Percentiles rank a stretch among this genome's conserved stretches.
phyloP scores from a whole-genome alignment of 1,284 basidiomycete species.

The Pseudozyma sp. region DNA sequence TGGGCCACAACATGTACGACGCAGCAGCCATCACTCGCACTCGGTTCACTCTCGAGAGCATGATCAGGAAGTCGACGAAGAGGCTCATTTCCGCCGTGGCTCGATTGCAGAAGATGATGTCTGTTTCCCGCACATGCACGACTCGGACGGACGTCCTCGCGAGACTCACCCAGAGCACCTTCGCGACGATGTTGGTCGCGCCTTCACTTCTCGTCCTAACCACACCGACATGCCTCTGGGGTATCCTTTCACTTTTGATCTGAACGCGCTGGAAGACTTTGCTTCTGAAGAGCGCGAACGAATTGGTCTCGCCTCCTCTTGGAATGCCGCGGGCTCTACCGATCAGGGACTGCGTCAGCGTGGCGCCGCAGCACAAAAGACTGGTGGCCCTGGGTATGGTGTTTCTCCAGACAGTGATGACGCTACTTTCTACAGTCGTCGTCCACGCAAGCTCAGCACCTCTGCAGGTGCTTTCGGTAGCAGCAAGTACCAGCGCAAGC shows the following conservation, averaged over 20 bases:
- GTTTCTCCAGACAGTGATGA: conserved; percentile 63
- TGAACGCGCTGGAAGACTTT: conserved; percentile 61
- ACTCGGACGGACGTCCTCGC: conserved; percentile 20
- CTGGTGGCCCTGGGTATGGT: conserved; percentile 45
- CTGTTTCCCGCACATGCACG: conserved; percentile 62
- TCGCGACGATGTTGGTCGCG: conserved; percentile 22
- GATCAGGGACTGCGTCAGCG: conserved; percentile 41
- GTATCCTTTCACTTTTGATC: conserved; percentile 66
- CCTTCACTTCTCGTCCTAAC: conserved; percentile 19
- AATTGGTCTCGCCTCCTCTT: conserved; percentile 35
- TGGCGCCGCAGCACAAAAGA: conserved; percentile 22
- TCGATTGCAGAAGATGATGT: conserved; percentile 64
- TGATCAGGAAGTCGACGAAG: conserved; percentile 4
- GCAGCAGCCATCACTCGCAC: conserved; percentile 30
- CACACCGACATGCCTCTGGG: conserved; percentile 50
- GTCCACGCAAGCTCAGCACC: conserved; percentile 56
- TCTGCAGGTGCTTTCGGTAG: conserved; percentile 51
- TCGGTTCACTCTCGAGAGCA: conserved; percentile 10
- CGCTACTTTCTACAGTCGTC: conserved; percentile 65
- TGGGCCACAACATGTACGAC: conserved; percentile 19
- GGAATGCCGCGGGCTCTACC: conserved; percentile 28
- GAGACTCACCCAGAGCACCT: conserved; percentile 30
- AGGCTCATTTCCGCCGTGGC: conserved; percentile 45
- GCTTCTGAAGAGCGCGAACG: conserved; percentile 62
- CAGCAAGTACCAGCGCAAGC: conserved; percentile 77